Base-by-base conservation (phyloP, 1,139 yeast genomes). In the Yamadazyma songkhlaensis region DNA sequence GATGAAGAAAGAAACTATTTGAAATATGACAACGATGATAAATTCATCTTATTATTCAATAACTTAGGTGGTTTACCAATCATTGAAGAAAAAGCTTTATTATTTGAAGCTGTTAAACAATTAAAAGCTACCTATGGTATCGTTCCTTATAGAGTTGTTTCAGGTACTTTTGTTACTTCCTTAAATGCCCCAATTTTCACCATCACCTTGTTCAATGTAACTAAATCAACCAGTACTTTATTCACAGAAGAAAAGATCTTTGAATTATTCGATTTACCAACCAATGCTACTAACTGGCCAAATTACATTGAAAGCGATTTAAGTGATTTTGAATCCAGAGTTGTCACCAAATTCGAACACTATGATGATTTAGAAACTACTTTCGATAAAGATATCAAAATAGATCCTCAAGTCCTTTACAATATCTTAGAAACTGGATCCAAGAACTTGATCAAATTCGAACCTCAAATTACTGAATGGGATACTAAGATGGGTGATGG, bases 401-500 rank as follows among this genome's bases (percentile, higher is more conserved):
- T 70, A 13, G 66, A 67, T 41, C 60, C 70, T 3, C 45, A 45
- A 6, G 30, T 45, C 2, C 55, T 72, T 27, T 56, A 59, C 27
- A 37, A 46, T 10, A 54, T 62, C 4, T 51, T 73, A 36, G 53
- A 54, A 15, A 54, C 57, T 13, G 77, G 68, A 1, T 61, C 72
- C 12, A 48, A 59, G 12, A 62, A 59, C 17, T 59, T 72, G 27
- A 64, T 72, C 34, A 57, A 55, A 9, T 62, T 54, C 30, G 79
- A 73, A 45, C 77, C 77, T 1, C 60, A 64, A 15, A 57, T 73
- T 36, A 73, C 79, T 9, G 65, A 61, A 36, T 73, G 74, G 67
- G 78, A 73, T 45, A 73, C 77, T 9, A 61, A 60, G 36, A 69
- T 72, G 59, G 79, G 79, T 11, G 79, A 73, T 47, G 79, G 79